Percentiles rank a stretch among this genome's conserved stretches.
Evolutionary conservation across 208 protist genomes (phyloP).

Genomic region (Crithidia acanthocephali): DNA sequence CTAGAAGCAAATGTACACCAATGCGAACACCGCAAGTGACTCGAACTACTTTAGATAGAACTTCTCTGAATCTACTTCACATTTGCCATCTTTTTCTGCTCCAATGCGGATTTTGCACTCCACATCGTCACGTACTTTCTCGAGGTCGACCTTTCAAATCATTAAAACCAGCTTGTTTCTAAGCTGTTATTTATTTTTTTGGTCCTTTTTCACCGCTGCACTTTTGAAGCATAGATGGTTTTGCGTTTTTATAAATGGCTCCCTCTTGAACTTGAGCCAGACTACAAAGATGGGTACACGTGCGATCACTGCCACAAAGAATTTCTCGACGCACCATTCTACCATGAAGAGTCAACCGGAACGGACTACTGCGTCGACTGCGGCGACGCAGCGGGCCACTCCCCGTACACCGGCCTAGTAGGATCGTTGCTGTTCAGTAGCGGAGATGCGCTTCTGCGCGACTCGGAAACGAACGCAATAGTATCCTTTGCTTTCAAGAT

Average conservation of each 20-base stretch:
- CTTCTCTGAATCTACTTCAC: too few species aligned
- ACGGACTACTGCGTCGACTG: conserved; percentile 49
- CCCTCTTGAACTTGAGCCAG: conserved; percentile 39
- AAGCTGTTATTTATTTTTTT: conserved; percentile 28
- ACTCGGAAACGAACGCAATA: conserved; percentile 28
- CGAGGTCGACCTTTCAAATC: too few species aligned
- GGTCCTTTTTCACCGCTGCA: neutral
- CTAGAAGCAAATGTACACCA: too few species aligned
- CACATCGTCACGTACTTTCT: too few species aligned
- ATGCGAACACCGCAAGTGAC: too few species aligned
- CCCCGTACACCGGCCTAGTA: conserved; percentile 35
- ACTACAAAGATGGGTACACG: conserved; percentile 49
- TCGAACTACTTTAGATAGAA: too few species aligned
- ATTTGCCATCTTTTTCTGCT: too few species aligned
- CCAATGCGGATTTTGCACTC: too few species aligned
- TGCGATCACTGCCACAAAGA: conserved; percentile 44
- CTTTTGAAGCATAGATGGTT: conserved; percentile 27
- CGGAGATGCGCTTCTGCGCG: conserved; percentile 11
- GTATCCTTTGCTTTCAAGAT: conserved; percentile 39
- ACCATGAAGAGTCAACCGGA: conserved; percentile 37
- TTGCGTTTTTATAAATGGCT: conserved; percentile 49
- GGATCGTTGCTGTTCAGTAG: conserved; percentile 33
- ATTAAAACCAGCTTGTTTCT: neutral
- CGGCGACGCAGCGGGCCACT: conserved; percentile 29
- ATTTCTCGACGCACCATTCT: conserved; percentile 39